phyloP scores from a whole-genome alignment of 495 filamentous ascomycete species.

The Tuber indicum region DNA sequence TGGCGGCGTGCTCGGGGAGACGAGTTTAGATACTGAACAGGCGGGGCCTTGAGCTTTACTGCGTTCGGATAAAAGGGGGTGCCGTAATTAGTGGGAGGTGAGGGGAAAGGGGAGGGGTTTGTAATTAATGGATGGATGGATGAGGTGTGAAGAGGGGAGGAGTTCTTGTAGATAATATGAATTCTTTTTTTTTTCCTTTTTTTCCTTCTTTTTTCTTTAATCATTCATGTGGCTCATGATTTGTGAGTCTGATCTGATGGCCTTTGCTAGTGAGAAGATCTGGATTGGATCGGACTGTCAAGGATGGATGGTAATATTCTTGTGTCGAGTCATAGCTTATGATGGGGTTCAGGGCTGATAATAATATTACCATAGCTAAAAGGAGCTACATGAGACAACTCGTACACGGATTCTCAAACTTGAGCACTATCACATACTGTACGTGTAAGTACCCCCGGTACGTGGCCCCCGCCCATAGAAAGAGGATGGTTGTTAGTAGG shows the following conservation, averaged over 20 bases:
- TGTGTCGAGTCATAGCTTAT: background rate
- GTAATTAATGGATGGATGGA: constrained; percentile 11
- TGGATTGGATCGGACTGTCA: background rate
- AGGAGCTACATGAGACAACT: background rate
- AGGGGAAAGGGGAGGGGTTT: background rate
- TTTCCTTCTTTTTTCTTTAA: background rate
- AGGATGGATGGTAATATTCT: background rate
- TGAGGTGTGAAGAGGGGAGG: background rate
- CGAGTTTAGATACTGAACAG: constrained; percentile 17
- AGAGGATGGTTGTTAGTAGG: too few species aligned
- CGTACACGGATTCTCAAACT: background rate
- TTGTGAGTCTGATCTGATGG: background rate
- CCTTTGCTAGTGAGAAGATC: background rate
- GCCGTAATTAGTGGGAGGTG: background rate
- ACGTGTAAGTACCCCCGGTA: too few species aligned
- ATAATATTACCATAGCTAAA: background rate
- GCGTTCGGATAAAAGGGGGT: constrained; percentile 7
- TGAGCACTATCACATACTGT: background rate
- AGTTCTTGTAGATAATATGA: constrained; percentile 11
- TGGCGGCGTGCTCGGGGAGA: constrained; percentile 15
- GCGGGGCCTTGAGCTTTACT: constrained; percentile 7
- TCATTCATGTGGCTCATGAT: background rate
- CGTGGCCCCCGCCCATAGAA: too few species aligned
- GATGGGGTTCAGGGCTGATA: background rate
- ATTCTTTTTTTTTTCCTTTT: constrained; percentile 1